Evolutionary conservation across 2,329 filamentous ascomycete genomes (phyloP), one percentile per base, ranked within the genome.

Genomic region (Microdochium trichocladiopsis): DNA sequence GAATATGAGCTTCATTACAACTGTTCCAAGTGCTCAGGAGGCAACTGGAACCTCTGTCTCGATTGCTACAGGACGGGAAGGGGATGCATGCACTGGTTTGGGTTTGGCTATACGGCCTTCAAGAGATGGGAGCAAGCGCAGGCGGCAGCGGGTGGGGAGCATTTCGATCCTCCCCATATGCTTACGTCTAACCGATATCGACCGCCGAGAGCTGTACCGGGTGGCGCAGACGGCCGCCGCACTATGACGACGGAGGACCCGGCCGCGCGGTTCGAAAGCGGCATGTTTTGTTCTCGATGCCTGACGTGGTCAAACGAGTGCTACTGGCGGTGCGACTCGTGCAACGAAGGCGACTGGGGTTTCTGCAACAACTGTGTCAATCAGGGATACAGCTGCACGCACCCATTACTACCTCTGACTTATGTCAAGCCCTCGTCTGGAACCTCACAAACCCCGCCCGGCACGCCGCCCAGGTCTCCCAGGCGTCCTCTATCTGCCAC

Each of bases 321-420:
- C 68, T 95, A 89, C 69, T 97, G 92, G 93, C 85, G 88, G 56
- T 97, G 93, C 66, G 83, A 87, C 54, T 67, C 78, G 24, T 97
- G 93, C 70, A 96, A 96, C 61, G 84, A 94, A 56, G 93, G 90
- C 4, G 92, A 95, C 63, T 97, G 92, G 92, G 93, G 93, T 0
- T 96, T 90, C 65, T 97, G 93, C 70, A 90, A 92, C 60, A 73
- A 78, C 55, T 97, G 93, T 58, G 90, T 96, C 25, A 92, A 93
- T 54, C 84, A 86, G 66, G 91, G 90, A 16, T 78, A 79, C 54
- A 87, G 84, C 54, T 97, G 93, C 69, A 88, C 85, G 0, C 93
- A 97, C 63, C 78, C 87, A 6, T 75, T 97, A 1, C 73, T 95
- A 1, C 90, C 92, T 0, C 73, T 95, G 47, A 81, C 84, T 1